Evolutionary conservation across 306 rosid genomes (phyloP).

Genomic region (Prinsepia uniflora): DNA sequence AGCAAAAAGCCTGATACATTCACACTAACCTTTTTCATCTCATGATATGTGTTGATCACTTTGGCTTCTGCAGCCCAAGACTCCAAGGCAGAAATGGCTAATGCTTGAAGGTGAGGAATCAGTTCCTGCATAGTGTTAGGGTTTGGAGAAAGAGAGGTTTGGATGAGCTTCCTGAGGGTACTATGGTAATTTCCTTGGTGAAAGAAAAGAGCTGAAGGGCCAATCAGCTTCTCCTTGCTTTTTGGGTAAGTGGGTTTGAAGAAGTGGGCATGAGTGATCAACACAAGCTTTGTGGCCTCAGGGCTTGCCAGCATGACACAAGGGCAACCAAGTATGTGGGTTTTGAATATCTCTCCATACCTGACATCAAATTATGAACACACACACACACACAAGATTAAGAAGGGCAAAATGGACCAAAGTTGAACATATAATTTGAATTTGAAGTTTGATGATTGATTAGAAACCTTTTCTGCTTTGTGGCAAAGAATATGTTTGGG

Average conservation of each 20-base stretch:
- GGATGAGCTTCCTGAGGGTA: conserved; percentile 61
- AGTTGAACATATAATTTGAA: neutral
- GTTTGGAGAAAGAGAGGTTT: conserved; percentile 54
- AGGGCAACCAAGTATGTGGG: conserved; percentile 68
- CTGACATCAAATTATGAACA: conserved; percentile 21
- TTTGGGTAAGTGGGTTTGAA: conserved; percentile 89
- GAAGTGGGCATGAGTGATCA: conserved; percentile 70
- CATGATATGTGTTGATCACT: conserved; percentile 46
- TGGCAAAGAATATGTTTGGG: conserved; percentile 65
- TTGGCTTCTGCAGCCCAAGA: conserved; percentile 52
- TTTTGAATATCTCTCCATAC: conserved; percentile 82
- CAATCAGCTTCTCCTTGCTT: conserved; percentile 80
- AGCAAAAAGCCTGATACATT: no score
- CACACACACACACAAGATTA: neutral
- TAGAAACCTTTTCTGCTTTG: conserved; percentile 70
- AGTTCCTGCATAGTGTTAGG: conserved; percentile 34
- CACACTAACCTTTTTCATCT: conserved; percentile 70
- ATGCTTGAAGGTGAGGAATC: conserved; percentile 41
- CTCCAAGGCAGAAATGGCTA: conserved; percentile 52
- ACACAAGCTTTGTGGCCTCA: conserved; percentile 73
- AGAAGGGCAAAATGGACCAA: neutral
- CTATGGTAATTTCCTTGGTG: conserved; percentile 81
- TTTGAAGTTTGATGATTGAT: neutral
- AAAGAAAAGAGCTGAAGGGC: conserved; percentile 86
- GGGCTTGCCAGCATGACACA: conserved; percentile 86